Evolutionary conservation across 139 green algal genomes (phyloP), one percentile per base, ranked within the genome.

Genomic region (Spirogloea muscicola): DNA sequence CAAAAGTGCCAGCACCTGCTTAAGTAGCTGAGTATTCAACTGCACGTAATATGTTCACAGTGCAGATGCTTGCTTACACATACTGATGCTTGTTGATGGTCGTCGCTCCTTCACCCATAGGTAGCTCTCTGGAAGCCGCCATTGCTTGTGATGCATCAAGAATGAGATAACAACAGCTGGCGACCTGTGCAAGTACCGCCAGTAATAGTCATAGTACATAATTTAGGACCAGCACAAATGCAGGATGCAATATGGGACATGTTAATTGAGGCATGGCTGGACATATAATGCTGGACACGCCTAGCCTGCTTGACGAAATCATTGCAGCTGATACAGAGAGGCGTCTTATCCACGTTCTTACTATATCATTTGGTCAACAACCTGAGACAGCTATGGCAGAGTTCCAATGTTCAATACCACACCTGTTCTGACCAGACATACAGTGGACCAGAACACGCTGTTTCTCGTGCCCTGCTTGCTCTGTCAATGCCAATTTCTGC

Each of bases 101-200:
- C 87, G 82, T 48, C 86, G 84, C 57, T 94, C 88, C 71, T 88
- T 91, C 16, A 96, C 88, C 86, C 89, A 93, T 58, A 87, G 84
- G 64, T 89, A 95, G 44, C 80, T 87, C 63, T 96, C 88, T 25
- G 79, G 70, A 51, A 96, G 76, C 31, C 85, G 70, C 90, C 88
- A 94, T 13, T 76, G 71, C 7, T 85, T 82, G 42, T 83, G 61
- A 42, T 88, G 85, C 91, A 96, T 96, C 2, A 96, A 72, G 79
- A 94, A 96, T 0, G 74, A 87, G 3, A 95, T 88, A 1, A 88
- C 81, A 1, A 87, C 63, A n/a, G 66, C 48, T 49, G 76, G 70
- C 2, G 76, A 83, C 76, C 83, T 85, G 79, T 33, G 51, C 37
- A 1, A n/a, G n/a, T n/a, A n/a, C n/a, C n/a, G n/a, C n/a, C n/a